Evolutionary conservation across 805 yeast genomes (phyloP), one percentile per base, ranked within the genome.

Genomic region (Saccharomycopsis fermentans): DNA sequence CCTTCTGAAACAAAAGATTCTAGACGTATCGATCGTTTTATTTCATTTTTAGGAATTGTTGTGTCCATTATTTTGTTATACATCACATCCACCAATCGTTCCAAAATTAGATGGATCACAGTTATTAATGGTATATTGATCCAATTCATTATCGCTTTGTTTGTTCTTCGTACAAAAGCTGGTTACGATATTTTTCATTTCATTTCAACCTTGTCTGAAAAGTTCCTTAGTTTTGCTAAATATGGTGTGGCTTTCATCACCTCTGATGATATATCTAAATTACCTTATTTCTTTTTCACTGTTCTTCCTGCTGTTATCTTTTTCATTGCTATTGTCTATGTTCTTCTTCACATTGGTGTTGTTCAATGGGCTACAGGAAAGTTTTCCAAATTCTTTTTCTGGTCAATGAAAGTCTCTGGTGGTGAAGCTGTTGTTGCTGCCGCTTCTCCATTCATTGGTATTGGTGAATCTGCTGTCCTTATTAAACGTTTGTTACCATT

Each of bases 401-500:
- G 84, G 84, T 67, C 81, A 39, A 75, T 81, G 74, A 71, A 75
- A 59, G 78, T 81, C 26, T 76, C 82, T 32, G 87, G 87, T 64
- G 84, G 86, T 56, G 87, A 82, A 67, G 80, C 85, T 27, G 79
- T 81, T 53, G 82, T 81, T 32, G 84, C 85, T 4, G 84, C 86
- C 52, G 86, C 86, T 0, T 78, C 86, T 29, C 87, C 87, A 5
- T 82, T 82, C 68, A 74, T 82, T 63, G 87, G 87, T 52, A 81
- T 80, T 63, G 87, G 87, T 65, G 87, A 82, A 70, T 75, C 81
- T 57, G 85, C 86, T 5, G 77, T 82, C 62, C 76, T 82, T 65
- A 75, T 82, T 66, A 81, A 81, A 66, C 82, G 81, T 56, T 79
- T 81, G 62, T 67, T 82, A 64, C 84, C 84, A 3, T 81, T 71